A percentile compares a stretch with the other conserved stretches of the same genome.
Evolutionary conservation across 208 protist genomes (phyloP).

Genomic region (Leishmania lainsoni): DNA sequence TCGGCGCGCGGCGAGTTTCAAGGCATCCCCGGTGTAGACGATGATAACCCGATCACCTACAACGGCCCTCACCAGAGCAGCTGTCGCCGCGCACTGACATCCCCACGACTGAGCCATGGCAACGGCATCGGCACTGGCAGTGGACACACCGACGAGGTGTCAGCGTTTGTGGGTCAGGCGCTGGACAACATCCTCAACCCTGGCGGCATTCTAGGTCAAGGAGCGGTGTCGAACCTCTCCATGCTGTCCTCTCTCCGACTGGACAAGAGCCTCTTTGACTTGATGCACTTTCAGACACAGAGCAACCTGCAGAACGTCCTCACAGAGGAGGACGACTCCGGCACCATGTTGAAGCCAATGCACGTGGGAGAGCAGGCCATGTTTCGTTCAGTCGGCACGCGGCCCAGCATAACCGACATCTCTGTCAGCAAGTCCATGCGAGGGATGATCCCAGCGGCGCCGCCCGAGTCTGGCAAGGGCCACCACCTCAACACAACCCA

Average conservation of each 20-base stretch:
- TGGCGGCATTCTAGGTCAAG: slow-evolving; percentile 4
- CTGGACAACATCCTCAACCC: slow-evolving; percentile 42
- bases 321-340: slow-evolving; percentile 16
- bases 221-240: slow-evolving; percentile 34
- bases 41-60: slow-evolving; percentile 30
- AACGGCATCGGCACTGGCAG: not conserved
- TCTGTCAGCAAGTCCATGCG: slow-evolving; percentile 46
- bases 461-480: not conserved
- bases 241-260: slow-evolving; percentile 42
- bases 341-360: slow-evolving; percentile 35
- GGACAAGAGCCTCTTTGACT: slow-evolving; percentile 43
- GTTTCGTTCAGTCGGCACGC: slow-evolving; percentile 35
- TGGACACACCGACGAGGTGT: slow-evolving; percentile 29
- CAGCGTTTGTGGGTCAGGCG: slow-evolving; percentile 44
- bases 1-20: slow-evolving; percentile 21
- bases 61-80: slow-evolving; percentile 4
- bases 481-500: not conserved
- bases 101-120: slow-evolving; percentile 14
- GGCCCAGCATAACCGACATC: slow-evolving; percentile 24
- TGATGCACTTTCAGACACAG: slow-evolving; percentile 40
- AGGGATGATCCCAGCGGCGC: slow-evolving; percentile 11
- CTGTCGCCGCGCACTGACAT: slow-evolving; percentile 22
- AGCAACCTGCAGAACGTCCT: slow-evolving; percentile 32
- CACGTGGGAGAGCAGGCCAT: slow-evolving; percentile 44
- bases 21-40: slow-evolving; percentile 8